phyloP scores from a whole-genome alignment of 2,329 filamentous ascomycete species.

The Bipolaris gigantea region DNA sequence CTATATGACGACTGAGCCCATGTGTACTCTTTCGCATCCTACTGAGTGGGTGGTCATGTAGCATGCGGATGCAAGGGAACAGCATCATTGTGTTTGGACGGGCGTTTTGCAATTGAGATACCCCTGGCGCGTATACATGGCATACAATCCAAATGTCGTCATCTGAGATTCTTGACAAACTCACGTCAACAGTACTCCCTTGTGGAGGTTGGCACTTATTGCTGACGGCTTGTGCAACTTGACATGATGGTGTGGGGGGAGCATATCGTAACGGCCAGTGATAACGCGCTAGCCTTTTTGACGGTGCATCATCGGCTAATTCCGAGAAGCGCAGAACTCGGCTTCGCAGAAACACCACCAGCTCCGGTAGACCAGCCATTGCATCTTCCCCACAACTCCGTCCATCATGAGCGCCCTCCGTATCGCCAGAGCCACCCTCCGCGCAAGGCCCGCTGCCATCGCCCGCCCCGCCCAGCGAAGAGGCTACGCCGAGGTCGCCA shows the following conservation, averaged over 20 bases:
- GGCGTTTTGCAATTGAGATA: slow-evolving; percentile 39
- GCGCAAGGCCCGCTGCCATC: slow-evolving; percentile 74
- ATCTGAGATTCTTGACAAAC: not conserved
- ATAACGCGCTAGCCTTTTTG: slow-evolving; percentile 3
- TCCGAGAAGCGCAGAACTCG: slow-evolving; percentile 33
- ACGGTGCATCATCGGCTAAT: slow-evolving; percentile 20
- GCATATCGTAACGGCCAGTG: not conserved
- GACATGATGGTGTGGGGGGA: not conserved
- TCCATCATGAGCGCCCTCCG: slow-evolving; percentile 87
- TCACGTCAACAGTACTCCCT: no score
- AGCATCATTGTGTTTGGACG: not conserved
- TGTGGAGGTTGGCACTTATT: not conserved
- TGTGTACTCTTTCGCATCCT: not conserved
- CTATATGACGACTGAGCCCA: slow-evolving; percentile 35
- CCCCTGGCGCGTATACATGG: slow-evolving; percentile 16
- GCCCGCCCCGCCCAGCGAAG: slow-evolving; percentile 78
- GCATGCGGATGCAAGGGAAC: not conserved
- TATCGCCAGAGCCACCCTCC: slow-evolving; percentile 85
- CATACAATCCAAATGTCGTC: not conserved
- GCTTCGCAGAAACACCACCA: slow-evolving; percentile 31
- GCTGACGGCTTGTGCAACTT: not conserved
- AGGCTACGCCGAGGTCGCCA: slow-evolving; percentile 71
- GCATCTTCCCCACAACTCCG: slow-evolving; percentile 41
- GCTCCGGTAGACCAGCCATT: slow-evolving; percentile 42
- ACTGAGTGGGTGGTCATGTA: not conserved